These are phyloP conservation scores for Pyrenophora tritici-repentis DNA, from an alignment of 2,329 filamentous ascomycete species.

Conservation along the genomic window DNA sequence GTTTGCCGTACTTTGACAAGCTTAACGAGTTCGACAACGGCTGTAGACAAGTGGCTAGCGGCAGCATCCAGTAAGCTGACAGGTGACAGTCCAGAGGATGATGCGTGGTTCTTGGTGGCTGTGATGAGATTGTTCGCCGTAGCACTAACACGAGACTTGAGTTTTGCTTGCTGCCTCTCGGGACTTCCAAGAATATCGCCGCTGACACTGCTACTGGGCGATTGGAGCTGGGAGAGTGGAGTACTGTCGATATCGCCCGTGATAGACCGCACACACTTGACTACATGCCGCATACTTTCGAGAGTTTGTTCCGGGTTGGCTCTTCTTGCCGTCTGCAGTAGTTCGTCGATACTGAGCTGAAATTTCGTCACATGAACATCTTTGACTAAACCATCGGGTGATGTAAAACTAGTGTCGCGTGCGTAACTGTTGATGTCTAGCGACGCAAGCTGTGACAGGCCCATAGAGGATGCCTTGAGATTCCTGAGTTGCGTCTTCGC, in stretches of 20 bases:
- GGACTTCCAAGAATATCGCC: conserved; percentile 37
- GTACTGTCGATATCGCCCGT: conserved; percentile 75
- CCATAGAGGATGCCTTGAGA: conserved; percentile 79
- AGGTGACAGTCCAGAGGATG: conserved; percentile 81
- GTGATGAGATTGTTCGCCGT: conserved; percentile 97
- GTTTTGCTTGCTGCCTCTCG: conserved; percentile 64
- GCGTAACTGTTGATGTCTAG: conserved; percentile 68
- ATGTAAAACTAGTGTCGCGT: conserved; percentile 69
- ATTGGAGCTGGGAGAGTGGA: conserved; percentile 48
- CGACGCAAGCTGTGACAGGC: conserved; percentile 64
- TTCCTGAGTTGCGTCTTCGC: conserved; percentile 85
- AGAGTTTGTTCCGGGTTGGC: conserved; percentile 76
- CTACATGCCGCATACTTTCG: conserved; percentile 84
- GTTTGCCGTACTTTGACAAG: conserved; percentile 82
- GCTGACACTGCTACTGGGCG: conserved; percentile 43
- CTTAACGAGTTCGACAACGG: conserved; percentile 83
- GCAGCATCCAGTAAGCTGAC: conserved; percentile 94
- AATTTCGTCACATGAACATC: conserved; percentile 94
- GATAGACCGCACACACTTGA: conserved; percentile 81
- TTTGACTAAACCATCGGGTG: conserved; percentile 78
- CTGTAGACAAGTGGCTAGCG: conserved; percentile 83
- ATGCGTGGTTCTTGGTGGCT: conserved; percentile 87
- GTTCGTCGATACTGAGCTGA: conserved; percentile 90
- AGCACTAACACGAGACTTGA: conserved; percentile 83
- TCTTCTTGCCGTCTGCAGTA: conserved; percentile 75